Base-by-base conservation (phyloP, 139 green algal species). In the Deuterostichococcus epilithicus region DNA sequence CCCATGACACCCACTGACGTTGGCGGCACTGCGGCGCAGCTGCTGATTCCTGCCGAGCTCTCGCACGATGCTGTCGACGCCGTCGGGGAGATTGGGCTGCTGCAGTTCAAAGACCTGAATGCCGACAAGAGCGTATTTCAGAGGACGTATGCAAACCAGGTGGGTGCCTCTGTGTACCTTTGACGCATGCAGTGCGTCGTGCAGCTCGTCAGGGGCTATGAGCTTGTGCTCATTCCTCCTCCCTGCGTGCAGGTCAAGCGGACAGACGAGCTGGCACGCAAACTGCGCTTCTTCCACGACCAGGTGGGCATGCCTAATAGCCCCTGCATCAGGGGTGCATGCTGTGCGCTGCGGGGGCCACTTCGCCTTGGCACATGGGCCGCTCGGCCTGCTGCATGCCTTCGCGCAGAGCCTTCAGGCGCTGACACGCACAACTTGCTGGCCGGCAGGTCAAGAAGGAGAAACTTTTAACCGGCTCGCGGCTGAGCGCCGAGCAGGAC, bases 41-140 rank as follows among this genome's bases (percentile, higher is more conserved):
- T 99, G 44, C 97, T 99, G 88, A 94, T 99, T 70, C 96, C 96
- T 2, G 88, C 90, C 0, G 96, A 99, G 78, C 88, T 93, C 33
- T 94, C 96, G 2, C 94, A 97, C 71, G 91, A 96, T 70, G 97
- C 95, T 1, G 86, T 99, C 13, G 79, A 82, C 26, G 88, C 90
- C 0, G 86, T 99, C 15, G 96, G 96, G 0, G 88, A 97, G 34
- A 77, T 98, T 4, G 95, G 91, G 23, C 77, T 94, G 69, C 84
- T 97, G 68, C 94, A 97, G 78, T 97, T 97, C 82, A 95, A 95
- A 75, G 94, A 97, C 74, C 78, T 99, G 8, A 98, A 99, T 80
- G 65, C 84, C 0, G 92, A 97, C 13, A 95, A 96, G 76, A 89
- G 78, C 26, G 92, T 91, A 0, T 98, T 99, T 79, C 93, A 98